Evolutionary conservation across 345 rosid genomes (phyloP).

Genomic region (Lumnitzera littorea): DNA sequence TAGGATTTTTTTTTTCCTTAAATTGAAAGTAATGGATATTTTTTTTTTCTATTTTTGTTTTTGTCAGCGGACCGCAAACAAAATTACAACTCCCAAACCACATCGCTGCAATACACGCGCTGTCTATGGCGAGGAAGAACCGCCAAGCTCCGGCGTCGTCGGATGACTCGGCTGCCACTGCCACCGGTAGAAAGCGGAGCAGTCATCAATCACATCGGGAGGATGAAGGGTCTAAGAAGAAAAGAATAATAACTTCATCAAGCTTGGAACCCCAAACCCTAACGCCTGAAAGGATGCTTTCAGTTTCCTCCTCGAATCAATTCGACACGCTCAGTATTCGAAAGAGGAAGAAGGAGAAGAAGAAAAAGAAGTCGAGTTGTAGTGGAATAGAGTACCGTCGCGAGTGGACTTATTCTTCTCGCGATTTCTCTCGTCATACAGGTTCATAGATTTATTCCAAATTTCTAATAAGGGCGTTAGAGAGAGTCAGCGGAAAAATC

Average conservation of each 20-base stretch:
- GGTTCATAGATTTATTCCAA: conserved; percentile 9
- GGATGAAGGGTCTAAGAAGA: conserved; percentile 1
- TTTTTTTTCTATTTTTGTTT: too few species aligned
- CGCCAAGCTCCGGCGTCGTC: not conserved
- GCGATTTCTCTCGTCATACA: conserved; percentile 21
- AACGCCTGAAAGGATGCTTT: conserved; percentile 1
- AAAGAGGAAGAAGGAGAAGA: not conserved
- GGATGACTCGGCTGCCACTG: not conserved
- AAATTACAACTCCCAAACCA: too few species aligned
- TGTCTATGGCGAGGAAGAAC: conserved; percentile 2
- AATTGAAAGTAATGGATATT: too few species aligned
- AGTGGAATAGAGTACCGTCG: conserved; percentile 13
- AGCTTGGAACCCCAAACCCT: conserved; percentile 13
- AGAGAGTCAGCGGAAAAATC: too few species aligned
- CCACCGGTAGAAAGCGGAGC: not conserved
- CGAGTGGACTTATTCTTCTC: conserved; percentile 28
- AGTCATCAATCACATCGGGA: not conserved
- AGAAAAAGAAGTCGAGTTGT: conserved; percentile 3
- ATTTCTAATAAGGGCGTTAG: not conserved
- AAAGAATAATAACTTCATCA: conserved; percentile 2
- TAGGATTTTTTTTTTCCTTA: too few species aligned
- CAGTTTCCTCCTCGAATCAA: conserved; percentile 11
- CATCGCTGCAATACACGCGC: not conserved
- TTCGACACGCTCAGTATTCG: conserved; percentile 13
- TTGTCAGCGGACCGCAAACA: too few species aligned